Percentiles rank a stretch among this genome's conserved stretches.
phyloP scores from a whole-genome alignment of 2,329 filamentous ascomycete genomes.

The Colletotrichum graminicola region DNA sequence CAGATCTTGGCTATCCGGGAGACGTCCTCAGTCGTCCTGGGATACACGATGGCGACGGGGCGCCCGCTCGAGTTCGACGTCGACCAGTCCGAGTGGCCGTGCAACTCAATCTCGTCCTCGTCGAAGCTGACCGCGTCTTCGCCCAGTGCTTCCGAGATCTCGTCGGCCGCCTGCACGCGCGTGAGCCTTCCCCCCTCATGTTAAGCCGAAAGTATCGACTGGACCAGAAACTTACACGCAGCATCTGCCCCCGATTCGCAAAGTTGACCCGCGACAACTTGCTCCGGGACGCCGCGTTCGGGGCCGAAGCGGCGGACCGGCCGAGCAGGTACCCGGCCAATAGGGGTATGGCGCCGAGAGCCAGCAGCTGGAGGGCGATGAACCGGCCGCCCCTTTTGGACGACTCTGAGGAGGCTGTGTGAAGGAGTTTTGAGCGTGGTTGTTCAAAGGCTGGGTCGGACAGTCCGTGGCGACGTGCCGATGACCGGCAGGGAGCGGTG shows the following conservation, averaged over 20 bases:
- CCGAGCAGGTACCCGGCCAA: slow-evolving; percentile 29
- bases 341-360: slow-evolving; percentile 22
- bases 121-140: slow-evolving; percentile 73
- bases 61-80: slow-evolving; percentile 73
- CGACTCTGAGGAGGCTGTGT: background rate
- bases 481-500: background rate
- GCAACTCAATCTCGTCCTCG: slow-evolving; percentile 70
- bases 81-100: slow-evolving; percentile 80
- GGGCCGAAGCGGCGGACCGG: background rate
- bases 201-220: background rate
- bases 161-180: slow-evolving; percentile 14
- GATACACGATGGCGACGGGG: slow-evolving; percentile 75
- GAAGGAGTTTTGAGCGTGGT: background rate
- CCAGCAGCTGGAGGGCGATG: slow-evolving; percentile 20
- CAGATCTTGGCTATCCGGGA: slow-evolving; percentile 73
- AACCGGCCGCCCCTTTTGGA: background rate
- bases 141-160: slow-evolving; percentile 55
- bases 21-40: slow-evolving; percentile 73
- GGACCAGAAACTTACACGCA: background rate
- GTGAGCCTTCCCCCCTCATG: background rate
- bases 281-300: no score
- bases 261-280: slow-evolving; percentile 7
- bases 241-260: slow-evolving; percentile 18
- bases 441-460: background rate
- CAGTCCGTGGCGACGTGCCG: background rate